Conservation (phyloP, 1,284 basidiomycete genomes). For the Mycosarcoma maydis region DNA sequence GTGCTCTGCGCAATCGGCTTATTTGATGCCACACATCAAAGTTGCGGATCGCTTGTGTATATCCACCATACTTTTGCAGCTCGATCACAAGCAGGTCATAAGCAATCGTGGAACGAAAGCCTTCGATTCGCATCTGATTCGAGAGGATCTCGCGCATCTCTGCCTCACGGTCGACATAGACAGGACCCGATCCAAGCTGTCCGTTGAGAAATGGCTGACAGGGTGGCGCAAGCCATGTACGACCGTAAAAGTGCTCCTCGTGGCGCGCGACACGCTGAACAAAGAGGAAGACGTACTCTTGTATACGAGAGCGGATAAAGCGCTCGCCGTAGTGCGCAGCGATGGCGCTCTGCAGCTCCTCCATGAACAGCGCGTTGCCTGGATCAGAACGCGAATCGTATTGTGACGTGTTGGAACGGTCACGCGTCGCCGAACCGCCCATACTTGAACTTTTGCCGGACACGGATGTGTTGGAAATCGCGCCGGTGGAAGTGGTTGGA, state of each 20-base stretch:
- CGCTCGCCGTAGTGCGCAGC: conserved; percentile 80
- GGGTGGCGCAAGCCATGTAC: conserved; percentile 75
- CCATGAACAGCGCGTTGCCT: conserved; percentile 85
- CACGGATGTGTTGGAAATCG: conserved; percentile 7
- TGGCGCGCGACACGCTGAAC: conserved; percentile 79
- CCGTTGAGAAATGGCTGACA: conserved; percentile 68
- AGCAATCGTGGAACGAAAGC: conserved; percentile 77
- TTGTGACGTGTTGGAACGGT: conserved; percentile 25
- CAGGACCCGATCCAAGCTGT: conserved; percentile 75
- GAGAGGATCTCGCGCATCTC: conserved; percentile 74
- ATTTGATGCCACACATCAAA: conserved; percentile 81
- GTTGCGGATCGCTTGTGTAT: conserved; percentile 71
- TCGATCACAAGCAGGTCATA: conserved; percentile 71
- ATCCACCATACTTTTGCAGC: conserved; percentile 29
- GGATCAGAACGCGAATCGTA: conserved; percentile 67
- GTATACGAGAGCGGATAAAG: conserved; percentile 79
- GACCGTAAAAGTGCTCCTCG: conserved; percentile 77
- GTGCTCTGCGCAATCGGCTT: conserved; percentile 74
- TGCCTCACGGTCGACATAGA: conserved; percentile 75
- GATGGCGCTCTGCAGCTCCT: conserved; percentile 83
- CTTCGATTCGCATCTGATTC: conserved; percentile 81
- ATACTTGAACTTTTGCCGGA: conserved; percentile 22
- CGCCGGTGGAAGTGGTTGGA: conserved; percentile 2
- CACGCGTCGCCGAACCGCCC: conserved; percentile 17
- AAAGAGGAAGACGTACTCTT: conserved; percentile 80